Evolutionary conservation across 139 green algal genomes (phyloP), one percentile per base, ranked within the genome.

Genomic region (Chlamydomonas eustigma): DNA sequence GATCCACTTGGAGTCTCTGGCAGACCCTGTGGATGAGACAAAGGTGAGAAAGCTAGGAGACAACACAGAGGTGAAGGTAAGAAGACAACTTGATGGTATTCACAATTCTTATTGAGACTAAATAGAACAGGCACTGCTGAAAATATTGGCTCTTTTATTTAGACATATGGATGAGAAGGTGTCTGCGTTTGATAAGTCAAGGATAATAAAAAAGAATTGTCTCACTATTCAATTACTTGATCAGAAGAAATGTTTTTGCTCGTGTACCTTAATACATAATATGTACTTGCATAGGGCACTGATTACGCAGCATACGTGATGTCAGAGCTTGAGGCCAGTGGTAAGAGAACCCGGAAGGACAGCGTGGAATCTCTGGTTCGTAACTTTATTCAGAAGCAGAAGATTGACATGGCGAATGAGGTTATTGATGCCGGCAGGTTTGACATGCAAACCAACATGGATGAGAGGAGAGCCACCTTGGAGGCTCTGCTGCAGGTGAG

Each of bases 371-470:
- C 82, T 1, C 81, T 99, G 35, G 90, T 98, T 76, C 88, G 96
- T 67, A 97, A 98, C 85, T 86, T 94, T 37, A 98, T 99, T 78
- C 96, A 99, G 89, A 91, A 94, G 83, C 82, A 90, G 50, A 98
- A 99, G 87, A 98, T 96, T 64, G 94, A 98, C 66, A 98, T 98
- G 94, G 94, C 94, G 8, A 92, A 94, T 76, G 94, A 98, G 87
- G 66, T 97, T 73, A 97, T 97, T 67, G 92, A 97, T 74, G 93
- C 93, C 2, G 93, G 93, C 2, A 80, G 80, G 52, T 99, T 99
- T 76, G 94, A 99, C 86, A 91, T 92, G 86, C 79, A 92, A 52
- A 98, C 96, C 35, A 93, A 83, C 39, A 96, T 95, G 77, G 93
- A 94, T 50, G 93, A 98, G 82, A 83, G 92, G 12, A 80, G 84